A percentile compares a stretch with the other conserved stretches of the same genome.
Evolutionary conservation across 1,139 yeast species (phyloP).

Genomic region (Williopsis jadinii): DNA sequence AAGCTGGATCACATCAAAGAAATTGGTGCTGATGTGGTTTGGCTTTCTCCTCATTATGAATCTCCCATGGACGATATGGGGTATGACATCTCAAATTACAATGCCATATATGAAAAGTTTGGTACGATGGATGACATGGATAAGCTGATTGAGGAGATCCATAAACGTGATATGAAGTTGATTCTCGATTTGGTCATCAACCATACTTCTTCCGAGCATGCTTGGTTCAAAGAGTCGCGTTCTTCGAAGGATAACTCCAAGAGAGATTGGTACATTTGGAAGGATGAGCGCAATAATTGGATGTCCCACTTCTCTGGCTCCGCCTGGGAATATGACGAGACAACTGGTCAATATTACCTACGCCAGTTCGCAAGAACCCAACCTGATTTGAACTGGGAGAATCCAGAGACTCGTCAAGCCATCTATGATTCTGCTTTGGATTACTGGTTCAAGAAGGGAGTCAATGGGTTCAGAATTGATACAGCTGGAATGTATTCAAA

Average conservation of each 20-base stretch:
- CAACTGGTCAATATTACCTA: constrained; percentile 46
- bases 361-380: constrained; percentile 45
- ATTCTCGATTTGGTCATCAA: constrained; percentile 52
- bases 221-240: constrained; percentile 51
- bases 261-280: constrained; percentile 60
- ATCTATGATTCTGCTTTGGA: constrained; percentile 42
- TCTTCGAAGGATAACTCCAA: constrained; percentile 44
- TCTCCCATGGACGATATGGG: constrained; percentile 63
- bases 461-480: constrained; percentile 55
- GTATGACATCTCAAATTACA: constrained; percentile 50
- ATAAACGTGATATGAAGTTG: constrained; percentile 43
- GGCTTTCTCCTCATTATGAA: constrained; percentile 54
- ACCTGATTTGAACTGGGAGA: constrained; percentile 59
- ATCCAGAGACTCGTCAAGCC: constrained; percentile 42
- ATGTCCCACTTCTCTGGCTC: constrained; percentile 42
- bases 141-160: constrained; percentile 38
- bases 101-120: constrained; percentile 42
- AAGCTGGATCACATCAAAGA: constrained; percentile 45
- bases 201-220: constrained; percentile 50
- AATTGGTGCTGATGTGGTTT: constrained; percentile 46
- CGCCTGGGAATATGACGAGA: constrained; percentile 51
- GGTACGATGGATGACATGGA: constrained; percentile 50
- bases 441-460: constrained; percentile 50
- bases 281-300: constrained; percentile 56
- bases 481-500: constrained; percentile 48